Evolutionary conservation across 2,329 filamentous ascomycete genomes (phyloP), one percentile per base, ranked within the genome.

Genomic region (Phaeosphaeria sp.): DNA sequence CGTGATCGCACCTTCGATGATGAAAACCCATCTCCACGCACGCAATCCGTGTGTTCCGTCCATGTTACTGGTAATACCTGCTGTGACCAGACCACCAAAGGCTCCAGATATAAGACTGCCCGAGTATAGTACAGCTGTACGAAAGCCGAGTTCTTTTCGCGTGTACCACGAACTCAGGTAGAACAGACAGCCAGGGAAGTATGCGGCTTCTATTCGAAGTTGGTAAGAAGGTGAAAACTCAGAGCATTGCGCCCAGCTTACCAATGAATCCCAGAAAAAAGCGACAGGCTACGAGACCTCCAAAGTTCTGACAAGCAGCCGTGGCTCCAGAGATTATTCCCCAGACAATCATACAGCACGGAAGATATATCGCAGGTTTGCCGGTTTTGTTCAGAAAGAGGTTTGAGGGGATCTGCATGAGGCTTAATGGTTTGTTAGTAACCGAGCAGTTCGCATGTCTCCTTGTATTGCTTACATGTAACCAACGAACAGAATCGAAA

Each of bases 21-120:
- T 87, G 76, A 90, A 90, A 0, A 90, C 78, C 84, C 85, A 89
- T 13, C 87, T 80, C 89, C 84, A 92, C 3, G 87, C 87, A 2
- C 80, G 76, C 2, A 88, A 77, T 0, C 88, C 88, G 7, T 76
- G 77, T 0, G 76, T 76, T 1, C 85, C 82, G 58, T 89, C 82
- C 47, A 50, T 50, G 18, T 50, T 50, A 20, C 47, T 23, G 9
- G 85, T 87, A 54, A 93, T 90, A 6, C 89, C 82, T n/a, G 80
- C 81, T 13, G 81, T 80, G 25, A 83, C 80, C n/a, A 83, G 65
- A 33, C 88, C 89, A 0, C 88, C 90, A 67, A 92, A 92, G 1
- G 90, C 89, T 4, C 89, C 89, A 0, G 87, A 89, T 20, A 92
- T 84, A 25, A 92, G 79, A 0, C 87, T 87, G 0, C 89, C 90